phyloP scores from a whole-genome alignment of 75 land plant species.

The Cupressus sempervirens region DNA sequence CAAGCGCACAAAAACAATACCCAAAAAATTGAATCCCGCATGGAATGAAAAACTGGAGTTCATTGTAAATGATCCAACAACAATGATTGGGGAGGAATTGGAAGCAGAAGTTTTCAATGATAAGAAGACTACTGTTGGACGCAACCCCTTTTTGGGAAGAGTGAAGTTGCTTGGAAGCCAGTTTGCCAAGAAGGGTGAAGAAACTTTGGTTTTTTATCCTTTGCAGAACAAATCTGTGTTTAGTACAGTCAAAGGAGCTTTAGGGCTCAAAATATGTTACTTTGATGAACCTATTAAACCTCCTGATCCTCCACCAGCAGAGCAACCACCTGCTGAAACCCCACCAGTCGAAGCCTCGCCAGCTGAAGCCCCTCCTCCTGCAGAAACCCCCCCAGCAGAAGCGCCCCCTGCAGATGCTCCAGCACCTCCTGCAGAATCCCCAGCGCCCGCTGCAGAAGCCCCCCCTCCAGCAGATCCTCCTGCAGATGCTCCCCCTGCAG shows the following conservation, averaged over 20 bases:
- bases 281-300: constrained; percentile 40
- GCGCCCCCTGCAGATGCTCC: background rate
- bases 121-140: constrained; percentile 29
- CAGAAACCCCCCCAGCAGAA: constrained; percentile 12
- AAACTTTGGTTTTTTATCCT: constrained; percentile 50
- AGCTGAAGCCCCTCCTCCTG: constrained; percentile 11
- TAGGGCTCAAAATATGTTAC: constrained; percentile 62
- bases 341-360: constrained; percentile 12
- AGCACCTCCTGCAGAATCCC: constrained; percentile 14
- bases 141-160: constrained; percentile 63
- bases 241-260: constrained; percentile 60
- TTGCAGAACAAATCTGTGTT: constrained; percentile 68
- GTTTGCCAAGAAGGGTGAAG: constrained; percentile 46
- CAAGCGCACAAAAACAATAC: constrained; percentile 46
- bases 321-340: constrained; percentile 16
- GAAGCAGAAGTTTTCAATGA: constrained; percentile 61
- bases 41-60: constrained; percentile 83
- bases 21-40: constrained; percentile 57
- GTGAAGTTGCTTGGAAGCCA: constrained; percentile 55
- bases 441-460: constrained; percentile 7
- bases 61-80: constrained; percentile 44
- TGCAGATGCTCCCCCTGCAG: constrained; percentile 10
- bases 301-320: constrained; percentile 11
- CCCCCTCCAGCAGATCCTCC: constrained; percentile 8
- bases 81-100: constrained; percentile 58